phyloP scores from a whole-genome alignment of 768 basidiomycete genomes.

The Porphyrellus cyaneotinctus region DNA sequence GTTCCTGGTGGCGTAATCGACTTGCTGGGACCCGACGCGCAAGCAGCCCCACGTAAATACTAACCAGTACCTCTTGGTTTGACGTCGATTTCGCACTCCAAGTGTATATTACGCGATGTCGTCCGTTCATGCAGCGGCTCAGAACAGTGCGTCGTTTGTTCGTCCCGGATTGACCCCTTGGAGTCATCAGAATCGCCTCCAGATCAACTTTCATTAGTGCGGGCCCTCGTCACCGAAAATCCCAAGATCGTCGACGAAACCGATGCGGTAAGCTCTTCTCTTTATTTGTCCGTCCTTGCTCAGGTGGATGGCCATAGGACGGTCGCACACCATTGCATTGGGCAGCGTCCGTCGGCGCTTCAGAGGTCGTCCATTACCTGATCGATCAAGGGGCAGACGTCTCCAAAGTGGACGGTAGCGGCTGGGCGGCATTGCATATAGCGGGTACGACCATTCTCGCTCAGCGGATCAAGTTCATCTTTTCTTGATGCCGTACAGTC shows the following conservation, averaged over 20 bases:
- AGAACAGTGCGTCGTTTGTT: constrained; percentile 46
- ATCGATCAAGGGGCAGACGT: constrained; percentile 69
- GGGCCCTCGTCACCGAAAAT: constrained; percentile 60
- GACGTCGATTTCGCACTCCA: neutral
- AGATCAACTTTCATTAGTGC: constrained; percentile 74
- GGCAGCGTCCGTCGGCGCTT: constrained; percentile 72
- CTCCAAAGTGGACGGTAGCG: constrained; percentile 55
- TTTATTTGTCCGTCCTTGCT: rapidly evolving
- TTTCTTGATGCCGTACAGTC: constrained; percentile 39
- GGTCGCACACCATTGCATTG: constrained; percentile 81
- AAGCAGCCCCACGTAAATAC: neutral
- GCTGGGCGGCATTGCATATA: constrained; percentile 81
- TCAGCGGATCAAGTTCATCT: neutral
- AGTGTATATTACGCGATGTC: constrained; percentile 32
- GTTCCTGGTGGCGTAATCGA: constrained; percentile 1
- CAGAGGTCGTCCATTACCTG: constrained; percentile 64
- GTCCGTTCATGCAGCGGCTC: constrained; percentile 61
- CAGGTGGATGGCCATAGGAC: constrained; percentile 44
- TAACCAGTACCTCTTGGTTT: too few species aligned
- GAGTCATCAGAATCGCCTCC: neutral
- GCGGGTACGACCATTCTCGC: constrained; percentile 45
- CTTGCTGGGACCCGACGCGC: constrained; percentile 4
- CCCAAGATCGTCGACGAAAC: constrained; percentile 54
- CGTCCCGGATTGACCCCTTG: neutral
- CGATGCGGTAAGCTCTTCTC: constrained; percentile 49